Percentiles rank a stretch among this genome's conserved stretches.
Evolutionary conservation across 768 basidiomycete species (phyloP).

Genomic region (Calocybe cyanea): DNA sequence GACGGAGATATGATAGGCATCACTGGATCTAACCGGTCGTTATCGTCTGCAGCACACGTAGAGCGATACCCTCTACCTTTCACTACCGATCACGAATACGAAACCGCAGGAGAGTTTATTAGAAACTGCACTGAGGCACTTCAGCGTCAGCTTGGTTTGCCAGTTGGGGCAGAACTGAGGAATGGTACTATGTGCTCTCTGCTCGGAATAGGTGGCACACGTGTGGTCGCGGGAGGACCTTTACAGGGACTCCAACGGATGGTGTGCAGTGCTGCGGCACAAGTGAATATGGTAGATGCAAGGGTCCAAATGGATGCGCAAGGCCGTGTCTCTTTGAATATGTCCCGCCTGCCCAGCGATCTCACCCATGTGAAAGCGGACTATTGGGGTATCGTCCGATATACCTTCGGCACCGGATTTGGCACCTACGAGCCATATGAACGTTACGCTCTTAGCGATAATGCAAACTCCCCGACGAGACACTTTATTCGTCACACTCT

Average conservation of each 20-base stretch:
- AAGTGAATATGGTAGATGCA: constrained; percentile 19
- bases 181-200: constrained; percentile 13
- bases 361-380: constrained; percentile 11
- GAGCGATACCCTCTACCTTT: constrained; percentile 1
- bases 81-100: too few species aligned
- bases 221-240: neutral
- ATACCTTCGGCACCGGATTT: neutral
- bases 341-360: constrained; percentile 16
- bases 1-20: constrained; percentile 7
- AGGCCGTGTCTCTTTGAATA: constrained; percentile 2
- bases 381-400: neutral
- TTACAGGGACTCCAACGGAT: constrained; percentile 6
- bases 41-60: constrained; percentile 9
- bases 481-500: constrained; percentile 8
- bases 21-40: constrained; percentile 1
- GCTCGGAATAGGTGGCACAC: constrained; percentile 13
- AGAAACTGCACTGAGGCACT: constrained; percentile 12
- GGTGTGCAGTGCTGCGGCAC: constrained; percentile 16
- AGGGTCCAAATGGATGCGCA: constrained; percentile 4
- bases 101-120: constrained; percentile 2
- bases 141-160: constrained; percentile 8
- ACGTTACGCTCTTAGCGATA: constrained; percentile 12
- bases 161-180: neutral
- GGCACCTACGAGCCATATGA: constrained; percentile 6
- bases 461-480: constrained; percentile 1